Base-by-base conservation (phyloP, 306 rosid species). In the Lotus japonicus region DNA sequence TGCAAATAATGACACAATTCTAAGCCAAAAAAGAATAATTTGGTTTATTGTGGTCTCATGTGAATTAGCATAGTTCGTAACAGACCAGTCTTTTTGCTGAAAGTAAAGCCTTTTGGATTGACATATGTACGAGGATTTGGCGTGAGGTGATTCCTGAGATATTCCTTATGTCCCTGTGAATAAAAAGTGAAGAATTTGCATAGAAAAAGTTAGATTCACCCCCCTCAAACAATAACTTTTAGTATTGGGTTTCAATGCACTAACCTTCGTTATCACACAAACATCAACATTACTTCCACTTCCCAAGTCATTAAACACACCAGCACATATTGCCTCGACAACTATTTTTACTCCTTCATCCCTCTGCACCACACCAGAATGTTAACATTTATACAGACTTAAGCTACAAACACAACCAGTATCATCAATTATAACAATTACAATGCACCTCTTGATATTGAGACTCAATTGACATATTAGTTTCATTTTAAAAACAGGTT, bases 201-300 rank as follows among this genome's bases (percentile, higher is more conserved):
- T 46, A 33, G 39, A 72, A 52, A 28, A 9, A 49, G 6, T 54
- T 17, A 31, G 33, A 81, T 45, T 38, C 38, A 58, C 16, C 72
- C 61, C n/a, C 21, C n/a, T 46, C 51, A 56, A 18, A 63, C 28
- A 72, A 39, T n/a, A 70, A 72, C 65, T 21, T 23, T 52, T 9
- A 50, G 45, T 59, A 19, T 67, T 13, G 7, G 19, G 67, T 7
- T 23, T 62, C 42, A 68, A 76, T 50, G 64, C 9, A 74, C 87
- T 58, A 46, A 94, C 99, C 97, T 88, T 94, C 68, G 99, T 94
- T 71, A 94, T 90, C 31, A 94, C 95, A 75, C 97, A 94, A 68
- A 90, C 80, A 65, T 94, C 99, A 16, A 94, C 97, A 46, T 94
- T 90, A 77, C 96, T 90, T 77, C 99, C 99, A 81, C 96, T 94